Evolutionary conservation across 805 yeast species (phyloP), one percentile per base, ranked within the genome.

Genomic region (Kuraishia ogatae): DNA sequence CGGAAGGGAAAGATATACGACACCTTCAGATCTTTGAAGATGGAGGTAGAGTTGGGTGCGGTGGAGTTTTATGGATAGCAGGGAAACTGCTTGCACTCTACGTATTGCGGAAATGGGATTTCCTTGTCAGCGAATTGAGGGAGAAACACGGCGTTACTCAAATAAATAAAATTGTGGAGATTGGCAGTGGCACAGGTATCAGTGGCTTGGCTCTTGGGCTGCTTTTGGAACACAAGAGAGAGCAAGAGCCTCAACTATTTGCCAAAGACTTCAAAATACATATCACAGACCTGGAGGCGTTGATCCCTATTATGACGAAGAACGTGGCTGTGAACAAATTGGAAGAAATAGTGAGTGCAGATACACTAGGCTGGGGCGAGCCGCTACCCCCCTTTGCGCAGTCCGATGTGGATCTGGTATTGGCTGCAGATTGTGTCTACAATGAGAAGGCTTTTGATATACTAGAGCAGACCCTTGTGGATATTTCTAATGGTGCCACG

Each of bases 11-110:
- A 23, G 53, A 58, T 0, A 55, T 61, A 6, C 69, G 69, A 1
- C 69, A 70, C 1, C 63, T 79, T 29, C 62, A 70, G 58, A 72
- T 81, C 26, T 70, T 67, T 56, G 82, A 78, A 58, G 85, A 82
- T 60, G 85, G 84, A 47, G 85, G 85, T 7, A 79, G 74, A 0
- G 63, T 74, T 4, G 86, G 86, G 1, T 82, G 85, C 64, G 86
- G 86, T n/a, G 86, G 86, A 2, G 77, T 79, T 56, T 70, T 81
- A 3, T 81, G 86, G 86, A 72, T 82, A 1, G 84, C 85, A 10
- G 86, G 85, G 19, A 82, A 80, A 54, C 66, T 80, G 50, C 66
- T 81, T 20, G 72, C 83, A 15, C 68, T 76, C 47, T 81, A 79
- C 56, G 57, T 79, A 8, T 53, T 73, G 1, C 71, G 68, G 49